Conservation (phyloP, 371 early-diverging fungal species). For the Chytridium lagenaria region DNA sequence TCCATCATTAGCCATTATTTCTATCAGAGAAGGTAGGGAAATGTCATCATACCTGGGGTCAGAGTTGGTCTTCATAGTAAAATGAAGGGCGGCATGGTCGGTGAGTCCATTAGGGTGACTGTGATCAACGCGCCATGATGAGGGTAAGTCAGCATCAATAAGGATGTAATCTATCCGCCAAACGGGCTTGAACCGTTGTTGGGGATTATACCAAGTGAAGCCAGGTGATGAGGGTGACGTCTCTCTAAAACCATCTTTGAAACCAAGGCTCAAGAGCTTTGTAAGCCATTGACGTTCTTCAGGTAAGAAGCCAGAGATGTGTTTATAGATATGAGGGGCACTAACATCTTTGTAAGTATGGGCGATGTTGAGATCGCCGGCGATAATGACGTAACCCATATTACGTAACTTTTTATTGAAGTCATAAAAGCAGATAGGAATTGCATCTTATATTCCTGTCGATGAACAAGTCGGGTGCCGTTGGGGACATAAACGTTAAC, state of each 20-base stretch:
- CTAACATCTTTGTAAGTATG: conserved; percentile 9
- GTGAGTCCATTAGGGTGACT: not conserved
- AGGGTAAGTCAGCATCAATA: conserved; percentile 8
- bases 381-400: conserved; percentile 4
- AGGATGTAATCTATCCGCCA: conserved; percentile 28
- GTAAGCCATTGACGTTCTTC: conserved; percentile 19
- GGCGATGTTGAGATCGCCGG: conserved; percentile 28
- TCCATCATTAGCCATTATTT: not conserved
- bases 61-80: not conserved
- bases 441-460: conserved; percentile 20
- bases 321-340: not conserved
- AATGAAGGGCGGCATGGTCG: not conserved
- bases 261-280: not conserved
- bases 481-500: conserved; percentile 31
- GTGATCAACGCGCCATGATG: not conserved
- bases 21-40: not conserved
- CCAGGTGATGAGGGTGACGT: conserved; percentile 1
- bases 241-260: conserved; percentile 19
- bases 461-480: conserved; percentile 4
- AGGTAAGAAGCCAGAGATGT: conserved; percentile 17
- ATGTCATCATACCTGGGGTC: not conserved
- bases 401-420: conserved; percentile 2
- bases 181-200: conserved; percentile 1
- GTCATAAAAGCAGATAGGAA: conserved; percentile 22
- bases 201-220: conserved; percentile 18